These are phyloP conservation scores for Globisporangium carolinianum DNA, from an alignment of 352 stramenopile genomes.

Conservation along the genomic window DNA sequence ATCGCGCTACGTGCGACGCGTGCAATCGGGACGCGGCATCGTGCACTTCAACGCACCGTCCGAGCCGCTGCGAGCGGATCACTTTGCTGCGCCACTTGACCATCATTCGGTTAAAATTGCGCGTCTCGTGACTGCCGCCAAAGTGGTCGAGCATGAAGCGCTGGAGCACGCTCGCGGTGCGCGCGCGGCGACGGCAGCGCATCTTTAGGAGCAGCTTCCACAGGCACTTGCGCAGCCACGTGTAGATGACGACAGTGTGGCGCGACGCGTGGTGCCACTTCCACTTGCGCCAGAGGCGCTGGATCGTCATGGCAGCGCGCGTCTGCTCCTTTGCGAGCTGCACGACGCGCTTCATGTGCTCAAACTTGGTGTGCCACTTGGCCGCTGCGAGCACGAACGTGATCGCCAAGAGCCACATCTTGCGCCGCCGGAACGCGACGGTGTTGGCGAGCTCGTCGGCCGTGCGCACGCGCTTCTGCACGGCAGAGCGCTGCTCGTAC, in stretches of 20 bases:
- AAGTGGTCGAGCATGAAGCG: conserved; percentile 57
- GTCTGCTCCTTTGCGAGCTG: conserved; percentile 25
- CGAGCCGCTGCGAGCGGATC: conserved; percentile 52
- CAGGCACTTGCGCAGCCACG: conserved; percentile 60
- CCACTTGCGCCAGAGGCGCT: conserved; percentile 52
- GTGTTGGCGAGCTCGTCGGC: conserved; percentile 27
- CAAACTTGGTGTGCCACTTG: conserved; percentile 26
- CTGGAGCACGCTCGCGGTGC: conserved; percentile 29
- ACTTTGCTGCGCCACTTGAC: conserved; percentile 64
- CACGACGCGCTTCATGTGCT: conserved; percentile 25
- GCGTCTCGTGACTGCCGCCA: conserved; percentile 43
- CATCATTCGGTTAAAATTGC: conserved; percentile 78
- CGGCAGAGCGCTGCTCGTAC: conserved; percentile 28
- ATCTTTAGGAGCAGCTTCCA: conserved; percentile 61
- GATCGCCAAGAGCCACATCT: conserved; percentile 47
- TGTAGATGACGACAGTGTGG: conserved; percentile 55
- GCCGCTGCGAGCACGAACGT: conserved; percentile 29
- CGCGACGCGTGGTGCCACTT: conserved; percentile 56
- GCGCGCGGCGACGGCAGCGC: conserved; percentile 30
- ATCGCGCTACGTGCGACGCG: too few species aligned
- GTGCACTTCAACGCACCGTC: conserved; percentile 15
- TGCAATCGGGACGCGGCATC: too few species aligned
- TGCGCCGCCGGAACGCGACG: conserved; percentile 24
- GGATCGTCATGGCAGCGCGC: conserved; percentile 43
- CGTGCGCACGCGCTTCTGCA: conserved; percentile 13